Conservation (phyloP, 495 filamentous ascomycete genomes). For the Penicillium salamii region DNA sequence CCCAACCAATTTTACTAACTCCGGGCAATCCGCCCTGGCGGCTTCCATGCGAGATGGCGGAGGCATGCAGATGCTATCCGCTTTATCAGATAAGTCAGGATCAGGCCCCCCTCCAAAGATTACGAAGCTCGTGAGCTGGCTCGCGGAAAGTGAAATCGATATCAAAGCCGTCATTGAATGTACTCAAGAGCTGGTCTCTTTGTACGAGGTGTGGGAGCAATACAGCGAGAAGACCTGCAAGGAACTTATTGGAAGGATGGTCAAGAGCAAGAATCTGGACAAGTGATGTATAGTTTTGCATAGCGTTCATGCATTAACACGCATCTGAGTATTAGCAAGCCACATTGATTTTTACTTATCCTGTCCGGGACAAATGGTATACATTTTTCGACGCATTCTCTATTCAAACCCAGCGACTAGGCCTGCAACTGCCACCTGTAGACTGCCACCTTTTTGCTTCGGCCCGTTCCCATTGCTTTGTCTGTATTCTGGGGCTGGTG, state of each 20-base stretch:
- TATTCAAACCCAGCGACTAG: too few relatives aligned
- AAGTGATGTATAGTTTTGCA: constrained; percentile 44
- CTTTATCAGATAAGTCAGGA: constrained; percentile 35
- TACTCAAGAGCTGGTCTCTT: constrained; percentile 90
- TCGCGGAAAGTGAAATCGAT: constrained; percentile 90
- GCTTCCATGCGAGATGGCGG: constrained; percentile 40
- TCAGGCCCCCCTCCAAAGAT: constrained; percentile 52
- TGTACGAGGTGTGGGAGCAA: constrained; percentile 90
- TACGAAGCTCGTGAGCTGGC: constrained; percentile 75
- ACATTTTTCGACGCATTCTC: too few relatives aligned
- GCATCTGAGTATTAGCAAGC: too few relatives aligned
- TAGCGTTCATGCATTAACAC: neutral
- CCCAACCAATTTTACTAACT: constrained; percentile 35
- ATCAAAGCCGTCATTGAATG: constrained; percentile 90
- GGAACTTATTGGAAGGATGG: constrained; percentile 75
- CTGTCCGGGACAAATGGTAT: too few relatives aligned
- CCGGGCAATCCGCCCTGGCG: constrained; percentile 38
- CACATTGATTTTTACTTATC: too few relatives aligned
- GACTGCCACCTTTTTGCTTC: too few relatives aligned
- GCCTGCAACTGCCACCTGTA: too few relatives aligned
- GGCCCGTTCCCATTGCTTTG: too few relatives aligned
- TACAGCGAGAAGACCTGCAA: constrained; percentile 82
- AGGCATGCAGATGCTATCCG: constrained; percentile 39
- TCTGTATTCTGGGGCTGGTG: too few relatives aligned
- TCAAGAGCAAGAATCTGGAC: constrained; percentile 80